Base-by-base conservation (phyloP, 2,329 filamentous ascomycete species). In the Calonectria montana region DNA sequence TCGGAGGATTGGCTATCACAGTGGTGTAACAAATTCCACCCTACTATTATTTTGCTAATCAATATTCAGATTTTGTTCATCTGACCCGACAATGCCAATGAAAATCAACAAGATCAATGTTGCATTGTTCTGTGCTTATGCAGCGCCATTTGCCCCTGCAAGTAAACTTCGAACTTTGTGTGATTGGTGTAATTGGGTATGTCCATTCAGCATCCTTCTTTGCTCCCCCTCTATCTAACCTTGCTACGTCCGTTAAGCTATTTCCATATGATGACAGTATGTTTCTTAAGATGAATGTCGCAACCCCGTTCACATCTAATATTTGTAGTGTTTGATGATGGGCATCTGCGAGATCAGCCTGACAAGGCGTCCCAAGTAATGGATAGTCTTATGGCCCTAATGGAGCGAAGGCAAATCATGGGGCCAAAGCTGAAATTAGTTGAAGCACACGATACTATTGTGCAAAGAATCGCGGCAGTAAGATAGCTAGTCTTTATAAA, bases 261-360 rank as follows among this genome's bases (percentile, higher is more conserved):
- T 59, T 67, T 16, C 35, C 73, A 7, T 48, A 71, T 1, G 25
- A 57, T 2, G 70, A 74, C 25, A 59, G 65, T 53, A 45, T 23
- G 50, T 59, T 41, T n/a, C 16, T 31, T 13, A 27, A n/a, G 25
- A 65, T 6, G 21, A 21, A 7, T 27, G 31, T 15, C 43, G 63
- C 23, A 23, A n/a, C 15, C 15, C 6, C 3, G 31, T 18, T 5
- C 37, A 12, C 4, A 4, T n/a, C 57, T 4, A 23, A 55, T 4
- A 47, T 45, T 5, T 1, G 2, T 35, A 63, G 59, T 63, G 59
- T 63, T 63, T 47, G 39, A 63, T 13, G 25, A 63, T 10, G 59
- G 59, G 16, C 41, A 63, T n/a, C 13, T 63, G 27, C 37, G 16
- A 47, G 25, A 63, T 25, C 39, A 63, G 25, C 59, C 59, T 23